Conservation (phyloP, 768 basidiomycete genomes). For the Clitopilus hobsonii region DNA sequence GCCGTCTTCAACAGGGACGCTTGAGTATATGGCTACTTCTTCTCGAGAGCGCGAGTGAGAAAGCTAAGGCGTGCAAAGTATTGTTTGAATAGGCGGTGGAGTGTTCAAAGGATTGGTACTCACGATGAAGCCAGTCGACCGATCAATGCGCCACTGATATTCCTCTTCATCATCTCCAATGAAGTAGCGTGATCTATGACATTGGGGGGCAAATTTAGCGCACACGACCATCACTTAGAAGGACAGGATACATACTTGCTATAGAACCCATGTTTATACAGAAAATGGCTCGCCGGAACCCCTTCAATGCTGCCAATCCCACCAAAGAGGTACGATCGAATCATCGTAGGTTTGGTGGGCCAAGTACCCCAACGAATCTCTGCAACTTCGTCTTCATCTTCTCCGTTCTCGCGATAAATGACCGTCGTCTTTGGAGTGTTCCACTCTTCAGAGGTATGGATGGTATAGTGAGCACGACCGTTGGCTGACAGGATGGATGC, state of each 20-base stretch:
- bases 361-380: conserved; percentile 39
- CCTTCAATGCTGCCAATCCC: conserved; percentile 19
- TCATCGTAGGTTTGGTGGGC: neutral
- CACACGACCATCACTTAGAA: neutral
- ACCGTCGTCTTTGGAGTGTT: conserved; percentile 28
- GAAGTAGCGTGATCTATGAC: conserved; percentile 41
- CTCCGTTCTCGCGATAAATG: conserved; percentile 35
- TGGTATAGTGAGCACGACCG: conserved; percentile 45
- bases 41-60: conserved; percentile 28
- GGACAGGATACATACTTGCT: conserved; percentile 30
- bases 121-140: conserved; percentile 36
- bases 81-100: neutral
- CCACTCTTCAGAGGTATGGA: conserved; percentile 33
- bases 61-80: conserved; percentile 29
- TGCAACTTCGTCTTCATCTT: conserved; percentile 36
- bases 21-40: conserved; percentile 37
- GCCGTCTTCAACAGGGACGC: conserved; percentile 32
- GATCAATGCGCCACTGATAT: conserved; percentile 44
- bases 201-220: conserved; percentile 3
- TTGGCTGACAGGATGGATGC: conserved; percentile 46
- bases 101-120: conserved; percentile 10
- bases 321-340: conserved; percentile 19
- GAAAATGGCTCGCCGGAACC: conserved; percentile 30
- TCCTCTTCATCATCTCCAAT: conserved; percentile 43
- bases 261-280: conserved; percentile 37